phyloP scores from a whole-genome alignment of 106 monocot species.

The Xerophyta viscosa region DNA sequence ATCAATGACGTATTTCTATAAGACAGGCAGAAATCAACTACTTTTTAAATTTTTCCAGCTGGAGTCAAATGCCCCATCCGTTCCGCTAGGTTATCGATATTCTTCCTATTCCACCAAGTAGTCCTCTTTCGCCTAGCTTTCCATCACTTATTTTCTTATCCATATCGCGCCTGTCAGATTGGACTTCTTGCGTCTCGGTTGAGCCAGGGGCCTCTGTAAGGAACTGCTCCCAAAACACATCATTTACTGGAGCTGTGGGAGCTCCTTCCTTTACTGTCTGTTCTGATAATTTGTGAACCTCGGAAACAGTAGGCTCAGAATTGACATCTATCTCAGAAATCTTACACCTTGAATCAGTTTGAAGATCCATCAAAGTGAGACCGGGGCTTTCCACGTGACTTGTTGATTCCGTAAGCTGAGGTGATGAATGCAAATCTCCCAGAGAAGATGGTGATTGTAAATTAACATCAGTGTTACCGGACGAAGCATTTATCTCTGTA shows the following conservation, averaged over 20 bases:
- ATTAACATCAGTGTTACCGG: conserved; percentile 34
- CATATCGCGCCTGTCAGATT: conserved; percentile 48
- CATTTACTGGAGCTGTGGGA: conserved; percentile 32
- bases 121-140: conserved; percentile 7
- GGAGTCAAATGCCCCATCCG: conserved; percentile 58
- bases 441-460: conserved; percentile 20
- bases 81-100: too few species aligned
- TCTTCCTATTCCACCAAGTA: conserved; percentile 47
- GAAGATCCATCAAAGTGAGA: conserved; percentile 22
- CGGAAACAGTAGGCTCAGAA: conserved; percentile 40
- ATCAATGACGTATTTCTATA: too few species aligned
- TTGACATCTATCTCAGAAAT: conserved; percentile 74
- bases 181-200: conserved; percentile 39
- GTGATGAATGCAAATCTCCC: conserved; percentile 27
- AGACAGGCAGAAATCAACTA: too few species aligned
- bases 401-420: conserved; percentile 40
- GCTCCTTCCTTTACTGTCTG: background rate
- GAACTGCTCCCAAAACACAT: conserved; percentile 95
- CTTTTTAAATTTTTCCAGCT: conserved; percentile 41
- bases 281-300: conserved; percentile 24
- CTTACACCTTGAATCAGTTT: conserved; percentile 14
- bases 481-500: conserved; percentile 41
- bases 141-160: conserved; percentile 16
- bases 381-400: conserved; percentile 38
- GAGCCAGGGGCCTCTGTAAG: conserved; percentile 66